Percentiles rank a stretch among this genome's conserved stretches.
Evolutionary conservation across 1,284 basidiomycete genomes (phyloP).

Genomic region (Moesziomyces aphidis): DNA sequence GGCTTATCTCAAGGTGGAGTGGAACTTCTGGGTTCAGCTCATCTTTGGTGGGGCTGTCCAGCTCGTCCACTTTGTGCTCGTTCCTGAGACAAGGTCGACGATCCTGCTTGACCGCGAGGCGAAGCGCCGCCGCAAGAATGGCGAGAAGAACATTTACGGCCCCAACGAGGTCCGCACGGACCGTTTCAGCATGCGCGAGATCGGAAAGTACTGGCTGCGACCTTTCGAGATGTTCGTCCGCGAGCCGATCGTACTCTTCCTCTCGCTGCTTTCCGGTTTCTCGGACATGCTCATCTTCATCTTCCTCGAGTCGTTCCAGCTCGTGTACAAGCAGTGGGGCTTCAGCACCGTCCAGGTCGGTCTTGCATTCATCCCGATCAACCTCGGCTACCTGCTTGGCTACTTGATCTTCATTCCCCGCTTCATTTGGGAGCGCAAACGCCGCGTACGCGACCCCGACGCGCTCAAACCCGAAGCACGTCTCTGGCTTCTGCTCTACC

Average conservation of each 20-base stretch:
- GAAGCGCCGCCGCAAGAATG: conserved; percentile 66
- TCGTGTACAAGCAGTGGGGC: conserved; percentile 69
- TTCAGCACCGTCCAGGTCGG: conserved; percentile 67
- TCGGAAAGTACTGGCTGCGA: conserved; percentile 66
- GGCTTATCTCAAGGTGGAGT: conserved; percentile 45
- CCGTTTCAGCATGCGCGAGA: conserved; percentile 67
- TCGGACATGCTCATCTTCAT: conserved; percentile 69
- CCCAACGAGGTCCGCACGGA: conserved; percentile 68
- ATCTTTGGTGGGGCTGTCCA: conserved; percentile 69
- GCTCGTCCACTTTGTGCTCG: conserved; percentile 68
- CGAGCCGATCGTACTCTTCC: conserved; percentile 70
- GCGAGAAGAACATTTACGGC: conserved; percentile 68
- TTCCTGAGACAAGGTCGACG: conserved; percentile 69
- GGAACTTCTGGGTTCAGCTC: conserved; percentile 69
- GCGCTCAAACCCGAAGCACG: conserved; percentile 67
- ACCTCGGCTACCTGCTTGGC: conserved; percentile 69
- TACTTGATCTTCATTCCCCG: conserved; percentile 68
- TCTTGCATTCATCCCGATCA: conserved; percentile 68
- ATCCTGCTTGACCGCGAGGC: conserved; percentile 69
- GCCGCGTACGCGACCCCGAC: conserved; percentile 57
- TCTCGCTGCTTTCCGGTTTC: conserved; percentile 70
- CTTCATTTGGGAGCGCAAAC: conserved; percentile 60
- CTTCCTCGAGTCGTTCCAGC: conserved; percentile 69
- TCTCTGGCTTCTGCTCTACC: conserved; percentile 68
- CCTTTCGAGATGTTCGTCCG: conserved; percentile 68